Evolutionary conservation across 495 filamentous ascomycete genomes (phyloP), one percentile per base, ranked within the genome.

Genomic region (Penicillium roqueforti): DNA sequence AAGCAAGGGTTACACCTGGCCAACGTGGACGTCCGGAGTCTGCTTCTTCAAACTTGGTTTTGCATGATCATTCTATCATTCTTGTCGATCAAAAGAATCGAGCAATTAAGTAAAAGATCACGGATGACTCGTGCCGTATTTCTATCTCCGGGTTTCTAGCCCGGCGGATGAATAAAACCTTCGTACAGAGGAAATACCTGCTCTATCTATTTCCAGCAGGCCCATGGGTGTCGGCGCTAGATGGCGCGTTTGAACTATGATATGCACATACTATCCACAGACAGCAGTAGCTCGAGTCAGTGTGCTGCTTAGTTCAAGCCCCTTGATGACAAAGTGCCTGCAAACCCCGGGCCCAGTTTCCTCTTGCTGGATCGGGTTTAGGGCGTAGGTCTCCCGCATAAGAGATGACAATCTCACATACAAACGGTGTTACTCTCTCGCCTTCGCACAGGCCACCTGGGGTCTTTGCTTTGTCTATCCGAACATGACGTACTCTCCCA

Each of bases 1-100:
- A 52, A 52, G 50, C 29, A 52, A 52, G 50, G 50, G 50, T 26
- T 52, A 28, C 46, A 16, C 45, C 22, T 42, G 38, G 28, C 13
- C 28, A 52, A 52, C 50, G 50, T 52, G 50, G 50, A 31, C 20
- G 32, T 43, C 47, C 36, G 22, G 36, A 14, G 37, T 51, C 38
- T 42, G 48, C 38, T 16, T 32, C 28, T 26, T 29, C 16, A 26
- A 40, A 40, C n/a, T 50, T 29, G 47, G 41, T 16, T 50, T 48
- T 50, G 34, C 47, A 49, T 36, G 16, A 25, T 26, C 18, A 47
- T 23, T 34, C 23, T 50, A 25, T 26, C 18, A 47, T 23, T 34
- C 23, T 50, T 50, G 47, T 50, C 47, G 47, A 50, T 39, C 47
- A 14, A 39, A 49, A 40, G 34, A 39, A 49, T n/a, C 32, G 32